phyloP scores from a whole-genome alignment of 2,329 filamentous ascomycete genomes.

The Xylogone sp. region DNA sequence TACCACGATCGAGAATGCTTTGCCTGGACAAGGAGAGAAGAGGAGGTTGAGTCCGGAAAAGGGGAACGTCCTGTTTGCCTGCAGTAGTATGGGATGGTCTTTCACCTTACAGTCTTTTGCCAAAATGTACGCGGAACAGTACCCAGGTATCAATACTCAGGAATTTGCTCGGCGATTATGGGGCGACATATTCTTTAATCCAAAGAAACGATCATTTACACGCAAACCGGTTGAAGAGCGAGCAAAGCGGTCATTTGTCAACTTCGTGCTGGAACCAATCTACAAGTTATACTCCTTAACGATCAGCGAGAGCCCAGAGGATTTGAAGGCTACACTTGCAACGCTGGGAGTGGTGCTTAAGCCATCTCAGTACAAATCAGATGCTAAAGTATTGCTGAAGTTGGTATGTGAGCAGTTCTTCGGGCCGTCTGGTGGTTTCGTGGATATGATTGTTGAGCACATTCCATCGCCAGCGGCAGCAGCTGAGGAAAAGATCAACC shows the following conservation, averaged over 20 bases:
- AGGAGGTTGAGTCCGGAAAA: conserved; percentile 89
- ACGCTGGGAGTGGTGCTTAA: conserved; percentile 82
- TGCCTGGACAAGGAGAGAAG: conserved; percentile 75
- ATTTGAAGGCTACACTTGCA: conserved; percentile 74
- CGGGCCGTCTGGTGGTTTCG: conserved; percentile 81
- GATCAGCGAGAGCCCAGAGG: conserved; percentile 83
- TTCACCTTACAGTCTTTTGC: conserved; percentile 93
- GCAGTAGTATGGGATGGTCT: conserved; percentile 91
- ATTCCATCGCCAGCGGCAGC: conserved; percentile 82
- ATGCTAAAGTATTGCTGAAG: conserved; percentile 84
- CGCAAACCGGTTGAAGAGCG: conserved; percentile 78
- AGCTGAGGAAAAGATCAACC: conserved; percentile 71
- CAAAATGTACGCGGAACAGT: conserved; percentile 91
- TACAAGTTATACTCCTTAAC: conserved; percentile 98
- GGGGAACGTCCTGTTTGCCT: conserved; percentile 97
- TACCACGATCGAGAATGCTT: conserved; percentile 83
- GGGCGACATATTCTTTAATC: conserved; percentile 97
- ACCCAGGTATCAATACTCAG: conserved; percentile 70
- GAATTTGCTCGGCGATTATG: conserved; percentile 86
- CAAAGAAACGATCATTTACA: conserved; percentile 83
- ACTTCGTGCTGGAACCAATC: conserved; percentile 93
- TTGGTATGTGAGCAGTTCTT: conserved; percentile 95
- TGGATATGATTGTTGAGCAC: conserved; percentile 91
- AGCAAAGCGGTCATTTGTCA: conserved; percentile 82
- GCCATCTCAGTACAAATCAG: conserved; percentile 85